A percentile compares a stretch with the other conserved stretches of the same genome.
These are phyloP conservation scores for Grammothele lineata DNA, from an alignment of 768 basidiomycete genomes.

Conservation along the genomic window DNA sequence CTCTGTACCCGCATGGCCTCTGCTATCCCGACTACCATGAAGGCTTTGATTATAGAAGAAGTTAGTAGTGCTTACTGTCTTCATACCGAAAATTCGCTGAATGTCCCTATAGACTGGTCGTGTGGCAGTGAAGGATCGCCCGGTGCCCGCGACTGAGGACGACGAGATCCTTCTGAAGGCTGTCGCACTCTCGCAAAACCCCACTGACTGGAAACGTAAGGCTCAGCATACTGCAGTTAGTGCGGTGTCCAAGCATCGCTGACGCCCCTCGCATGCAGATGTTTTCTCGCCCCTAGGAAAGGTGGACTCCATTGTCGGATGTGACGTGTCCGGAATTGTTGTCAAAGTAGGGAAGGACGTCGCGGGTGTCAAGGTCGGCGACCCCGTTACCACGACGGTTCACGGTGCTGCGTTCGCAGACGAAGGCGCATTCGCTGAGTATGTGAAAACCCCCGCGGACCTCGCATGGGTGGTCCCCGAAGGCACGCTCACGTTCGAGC, in stretches of 20 bases:
- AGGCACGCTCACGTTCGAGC: constrained; percentile 10
- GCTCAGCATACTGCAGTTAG: too few species aligned
- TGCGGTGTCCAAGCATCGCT: too few species aligned
- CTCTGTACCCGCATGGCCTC: neutral
- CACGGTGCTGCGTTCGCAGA: constrained; percentile 20
- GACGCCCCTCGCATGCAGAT: too few species aligned
- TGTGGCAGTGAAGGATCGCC: constrained; percentile 11
- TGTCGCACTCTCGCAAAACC: constrained; percentile 12
- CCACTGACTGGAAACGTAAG: constrained; percentile 19
- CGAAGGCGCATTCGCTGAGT: constrained; percentile 26
- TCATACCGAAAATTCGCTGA: neutral
- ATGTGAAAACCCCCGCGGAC: constrained; percentile 20
- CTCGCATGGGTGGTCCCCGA: constrained; percentile 18
- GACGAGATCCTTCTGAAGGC: constrained; percentile 19
- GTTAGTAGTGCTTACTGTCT: neutral
- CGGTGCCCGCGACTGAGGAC: constrained; percentile 12
- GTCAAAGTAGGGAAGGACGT: constrained; percentile 20
- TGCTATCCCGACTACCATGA: constrained; percentile 21
- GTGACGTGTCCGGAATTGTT: constrained; percentile 24
- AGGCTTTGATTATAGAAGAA: constrained; percentile 19
- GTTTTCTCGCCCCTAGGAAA: neutral
- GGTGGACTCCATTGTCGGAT: constrained; percentile 18
- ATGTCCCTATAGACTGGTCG: constrained; percentile 1
- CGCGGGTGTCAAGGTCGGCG: constrained; percentile 18
- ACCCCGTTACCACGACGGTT: constrained; percentile 23